phyloP scores from a whole-genome alignment of 768 basidiomycete genomes.

The Cyathus striatus region DNA sequence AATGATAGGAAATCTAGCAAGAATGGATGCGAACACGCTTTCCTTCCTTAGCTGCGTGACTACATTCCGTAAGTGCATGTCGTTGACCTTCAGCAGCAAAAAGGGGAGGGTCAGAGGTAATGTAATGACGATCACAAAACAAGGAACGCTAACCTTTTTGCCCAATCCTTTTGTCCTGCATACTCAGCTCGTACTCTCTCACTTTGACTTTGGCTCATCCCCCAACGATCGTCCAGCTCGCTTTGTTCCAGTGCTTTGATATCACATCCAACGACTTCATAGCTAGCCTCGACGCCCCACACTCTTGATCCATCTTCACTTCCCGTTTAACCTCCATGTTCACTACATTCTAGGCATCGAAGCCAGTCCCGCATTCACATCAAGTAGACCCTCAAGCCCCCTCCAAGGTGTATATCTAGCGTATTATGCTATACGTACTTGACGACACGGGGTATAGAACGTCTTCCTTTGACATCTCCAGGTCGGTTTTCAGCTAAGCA shows the following conservation, averaged over 20 bases:
- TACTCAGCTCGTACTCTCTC: no score
- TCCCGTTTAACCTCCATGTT: conserved; percentile 33
- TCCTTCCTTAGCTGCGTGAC: conserved; percentile 98
- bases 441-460: conserved; percentile 91
- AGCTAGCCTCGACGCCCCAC: no score
- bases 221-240: no score
- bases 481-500: conserved; percentile 91
- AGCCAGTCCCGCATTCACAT: conserved; percentile 27
- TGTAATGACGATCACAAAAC: background rate
- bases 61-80: conserved; percentile 89
- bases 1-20: conserved; percentile 78
- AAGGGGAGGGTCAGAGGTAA: background rate
- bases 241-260: no score
- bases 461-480: conserved; percentile 92
- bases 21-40: conserved; percentile 93
- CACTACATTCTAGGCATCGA: conserved; percentile 39
- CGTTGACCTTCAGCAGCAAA: conserved; percentile 76
- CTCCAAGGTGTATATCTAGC: conserved; percentile 70
- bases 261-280: no score
- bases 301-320: no score
- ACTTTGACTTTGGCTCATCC: no score
- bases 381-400: conserved; percentile 64
- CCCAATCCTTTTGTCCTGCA: conserved; percentile 40
- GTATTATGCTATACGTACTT: conserved; percentile 76
- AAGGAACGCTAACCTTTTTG: conserved; percentile 45